Evolutionary conservation across 352 stramenopile genomes (phyloP).

Genomic region (Globisporangium orthogonon): DNA sequence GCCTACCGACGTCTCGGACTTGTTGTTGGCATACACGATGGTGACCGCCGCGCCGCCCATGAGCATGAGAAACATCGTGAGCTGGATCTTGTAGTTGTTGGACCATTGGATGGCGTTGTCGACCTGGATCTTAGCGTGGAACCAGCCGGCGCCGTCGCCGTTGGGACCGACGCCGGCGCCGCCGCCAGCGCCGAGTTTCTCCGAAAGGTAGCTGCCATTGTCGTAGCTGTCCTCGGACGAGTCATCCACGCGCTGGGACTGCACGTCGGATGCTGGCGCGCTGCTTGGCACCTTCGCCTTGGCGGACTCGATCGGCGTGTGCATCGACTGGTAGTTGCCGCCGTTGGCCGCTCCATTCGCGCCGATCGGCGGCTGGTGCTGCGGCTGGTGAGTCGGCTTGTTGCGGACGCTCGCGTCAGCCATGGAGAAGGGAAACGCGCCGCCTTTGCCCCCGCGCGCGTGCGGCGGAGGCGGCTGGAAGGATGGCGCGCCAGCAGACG

Average conservation of each 20-base stretch:
- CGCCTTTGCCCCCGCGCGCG: background rate
- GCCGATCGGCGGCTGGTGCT: background rate
- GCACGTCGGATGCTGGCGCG: constrained; percentile 7
- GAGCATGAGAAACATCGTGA: constrained; percentile 70
- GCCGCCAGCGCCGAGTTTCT: constrained; percentile 27
- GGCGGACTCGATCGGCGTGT: constrained; percentile 37
- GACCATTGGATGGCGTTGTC: constrained; percentile 80
- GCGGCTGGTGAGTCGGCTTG: background rate
- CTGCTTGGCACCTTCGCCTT: constrained; percentile 21
- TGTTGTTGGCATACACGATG: constrained; percentile 56
- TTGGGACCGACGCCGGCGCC: constrained; percentile 15
- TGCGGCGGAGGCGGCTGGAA: background rate
- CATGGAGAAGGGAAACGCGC: constrained; percentile 11
- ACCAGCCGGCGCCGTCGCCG: constrained; percentile 72
- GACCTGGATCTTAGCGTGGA: constrained; percentile 84
- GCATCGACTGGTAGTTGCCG: constrained; percentile 40
- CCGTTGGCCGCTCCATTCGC: background rate
- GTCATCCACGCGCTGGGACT: constrained; percentile 40
- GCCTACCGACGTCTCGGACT: constrained; percentile 50
- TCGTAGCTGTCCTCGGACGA: constrained; percentile 75
- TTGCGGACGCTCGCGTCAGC: constrained; percentile 7
- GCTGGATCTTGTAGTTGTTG: constrained; percentile 88
- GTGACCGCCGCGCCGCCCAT: constrained; percentile 45
- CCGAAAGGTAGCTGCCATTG: constrained; percentile 57
- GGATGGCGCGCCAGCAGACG: background rate